Evolutionary conservation across 225 moss, liverwort and hornwort genomes (phyloP), one percentile per base, ranked within the genome.

Genomic region (Pleurozium schreberi): DNA sequence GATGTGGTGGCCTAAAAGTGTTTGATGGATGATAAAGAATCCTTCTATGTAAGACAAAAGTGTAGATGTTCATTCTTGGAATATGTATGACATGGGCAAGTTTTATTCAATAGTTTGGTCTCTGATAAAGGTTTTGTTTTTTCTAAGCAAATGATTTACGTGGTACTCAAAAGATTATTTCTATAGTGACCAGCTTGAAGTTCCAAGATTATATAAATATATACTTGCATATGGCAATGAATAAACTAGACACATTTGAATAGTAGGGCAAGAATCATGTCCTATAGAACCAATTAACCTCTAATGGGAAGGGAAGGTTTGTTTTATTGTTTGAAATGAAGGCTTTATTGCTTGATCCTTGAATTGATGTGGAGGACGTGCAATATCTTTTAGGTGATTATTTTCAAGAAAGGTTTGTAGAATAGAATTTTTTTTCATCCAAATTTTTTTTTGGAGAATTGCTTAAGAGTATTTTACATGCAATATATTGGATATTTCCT

Each of bases 1-100:
- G 1, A 47, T 1, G 0, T 1, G 1, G 0, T 1, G 1, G 1
- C 11, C 18, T 17, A 30, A 74, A 47, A 18, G 10, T 4, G 4
- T 18, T 1, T 2, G 0, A 74, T 18, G 11, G 18, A 47, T 47
- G 30, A 11, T 0, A 30, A 0, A 47, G 1, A 73, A 74, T 74
- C 4, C 31, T 47, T 47, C 18, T 74, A 47, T 45, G 3, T 18
- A 47, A 18, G 31, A 47, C 2, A 31, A 3, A 30, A 31, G 7
- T 74, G 1, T 4, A 47, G 4, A 47, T 11, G 7, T 19, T 31
- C 6, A 47, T 47, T 31, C 1, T 74, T 11, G 5, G 2, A 18
- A 31, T 74, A 18, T 31, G 6, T 74, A 0, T 74, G 10, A 31
- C 42, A 70, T 15, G 0, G 0, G 3, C 3, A 26, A 8, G 16